phyloP scores from a whole-genome alignment of 768 basidiomycete genomes.

The Pleurotus tuoliensis region DNA sequence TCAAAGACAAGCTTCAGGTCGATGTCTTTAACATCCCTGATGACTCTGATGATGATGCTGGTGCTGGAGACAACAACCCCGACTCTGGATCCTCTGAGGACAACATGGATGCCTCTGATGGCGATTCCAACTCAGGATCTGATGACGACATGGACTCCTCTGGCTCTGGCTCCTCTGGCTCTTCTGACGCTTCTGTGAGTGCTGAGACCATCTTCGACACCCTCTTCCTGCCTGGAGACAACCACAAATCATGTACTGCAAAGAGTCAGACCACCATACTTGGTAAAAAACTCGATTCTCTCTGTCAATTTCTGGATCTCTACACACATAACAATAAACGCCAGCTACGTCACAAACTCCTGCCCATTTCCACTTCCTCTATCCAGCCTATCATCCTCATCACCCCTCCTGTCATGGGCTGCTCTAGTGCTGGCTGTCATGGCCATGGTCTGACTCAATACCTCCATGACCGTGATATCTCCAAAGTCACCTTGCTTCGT shows the following conservation, averaged over 20 bases:
- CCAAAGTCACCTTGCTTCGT: conserved; percentile 13
- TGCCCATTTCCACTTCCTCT: not conserved
- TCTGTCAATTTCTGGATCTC: not conserved
- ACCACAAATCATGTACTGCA: no score
- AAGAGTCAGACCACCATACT: not conserved
- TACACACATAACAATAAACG: not conserved
- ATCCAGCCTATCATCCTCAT: not conserved
- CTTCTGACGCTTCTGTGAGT: no score
- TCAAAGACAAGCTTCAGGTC: not conserved
- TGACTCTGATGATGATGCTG: not conserved
- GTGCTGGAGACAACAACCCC: no score
- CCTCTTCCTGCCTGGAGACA: no score
- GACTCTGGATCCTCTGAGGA: not conserved
- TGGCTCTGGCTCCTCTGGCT: not conserved
- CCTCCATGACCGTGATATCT: conserved; percentile 7
- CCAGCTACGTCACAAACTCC: not conserved
- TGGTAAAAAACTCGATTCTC: not conserved
- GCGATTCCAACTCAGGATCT: not conserved
- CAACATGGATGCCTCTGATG: not conserved
- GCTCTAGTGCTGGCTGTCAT: conserved; percentile 3
- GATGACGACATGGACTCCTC: not conserved
- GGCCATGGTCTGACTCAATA: not conserved
- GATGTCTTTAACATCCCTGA: not conserved
- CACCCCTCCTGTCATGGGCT: not conserved
- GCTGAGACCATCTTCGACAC: no score